Percentiles rank a stretch among this genome's conserved stretches.
phyloP scores from a whole-genome alignment of 768 basidiomycete species.

The Rhizopogon vinicolor region DNA sequence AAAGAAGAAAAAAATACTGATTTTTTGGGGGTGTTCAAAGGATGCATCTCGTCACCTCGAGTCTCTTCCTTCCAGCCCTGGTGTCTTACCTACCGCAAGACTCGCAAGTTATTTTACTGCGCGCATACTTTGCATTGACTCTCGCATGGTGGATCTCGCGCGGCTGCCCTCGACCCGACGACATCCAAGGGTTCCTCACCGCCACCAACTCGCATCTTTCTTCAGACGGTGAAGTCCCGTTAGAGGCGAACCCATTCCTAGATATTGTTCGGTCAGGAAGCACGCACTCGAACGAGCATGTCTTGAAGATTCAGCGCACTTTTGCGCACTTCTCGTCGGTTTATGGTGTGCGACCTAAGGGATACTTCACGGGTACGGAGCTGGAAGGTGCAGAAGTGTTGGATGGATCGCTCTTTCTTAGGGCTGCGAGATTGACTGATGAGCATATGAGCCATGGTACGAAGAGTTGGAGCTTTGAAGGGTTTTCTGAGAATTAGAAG shows the following conservation, averaged over 20 bases:
- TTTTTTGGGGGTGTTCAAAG: conserved; percentile 22
- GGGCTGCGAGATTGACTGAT: conserved; percentile 44
- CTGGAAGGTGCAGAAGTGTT: conserved; percentile 32
- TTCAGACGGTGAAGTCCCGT: not conserved
- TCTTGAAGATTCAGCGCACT: conserved; percentile 39
- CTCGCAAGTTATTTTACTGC: conserved; percentile 43
- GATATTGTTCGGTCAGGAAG: conserved; percentile 43
- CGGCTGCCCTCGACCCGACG: conserved; percentile 41
- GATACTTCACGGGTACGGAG: conserved; percentile 19
- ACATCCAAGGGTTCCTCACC: conserved; percentile 39
- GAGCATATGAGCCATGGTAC: conserved; percentile 16
- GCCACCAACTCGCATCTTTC: not conserved
- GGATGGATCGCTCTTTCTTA: conserved; percentile 57
- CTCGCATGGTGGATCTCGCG: conserved; percentile 46
- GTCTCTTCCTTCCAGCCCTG: conserved; percentile 48
- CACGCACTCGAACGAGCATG: conserved; percentile 47
- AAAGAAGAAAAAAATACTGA: not conserved
- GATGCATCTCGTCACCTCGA: conserved; percentile 61
- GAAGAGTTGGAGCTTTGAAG: too few species aligned
- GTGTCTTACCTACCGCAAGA: conserved; percentile 31
- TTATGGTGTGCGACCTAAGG: conserved; percentile 31
- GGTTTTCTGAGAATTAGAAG: too few species aligned
- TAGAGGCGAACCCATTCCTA: conserved; percentile 47
- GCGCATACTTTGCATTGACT: conserved; percentile 40
- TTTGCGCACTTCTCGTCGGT: conserved; percentile 34